phyloP scores from a whole-genome alignment of 2,329 filamentous ascomycete genomes.

The Penicillium vulpinum region DNA sequence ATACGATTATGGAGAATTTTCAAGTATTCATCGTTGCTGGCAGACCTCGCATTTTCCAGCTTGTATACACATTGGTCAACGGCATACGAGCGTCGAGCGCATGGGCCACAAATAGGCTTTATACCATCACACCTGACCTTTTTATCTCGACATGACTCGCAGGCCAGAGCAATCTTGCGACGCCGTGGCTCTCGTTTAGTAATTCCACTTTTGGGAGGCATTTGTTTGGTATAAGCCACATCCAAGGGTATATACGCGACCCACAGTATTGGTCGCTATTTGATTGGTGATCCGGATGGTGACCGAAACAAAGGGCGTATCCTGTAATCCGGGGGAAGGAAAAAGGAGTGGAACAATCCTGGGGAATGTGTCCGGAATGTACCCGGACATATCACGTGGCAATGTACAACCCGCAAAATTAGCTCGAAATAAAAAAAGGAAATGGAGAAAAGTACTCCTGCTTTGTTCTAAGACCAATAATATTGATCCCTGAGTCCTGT shows the following conservation, averaged over 20 bases:
- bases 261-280: neutral
- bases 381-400: neutral
- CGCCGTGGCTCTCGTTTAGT: slow-evolving; percentile 20
- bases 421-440: neutral
- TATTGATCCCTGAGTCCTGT: neutral
- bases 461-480: neutral
- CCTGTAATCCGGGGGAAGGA: neutral
- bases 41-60: slow-evolving; percentile 38
- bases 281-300: slow-evolving; percentile 3
- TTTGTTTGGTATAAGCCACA: slow-evolving; percentile 1
- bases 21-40: slow-evolving; percentile 39
- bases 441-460: neutral
- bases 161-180: slow-evolving; percentile 42
- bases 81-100: slow-evolving; percentile 35
- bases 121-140: slow-evolving; percentile 47
- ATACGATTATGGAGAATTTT: slow-evolving; percentile 29
- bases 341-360: neutral
- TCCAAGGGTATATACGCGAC: neutral
- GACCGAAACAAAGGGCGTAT: neutral
- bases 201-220: slow-evolving; percentile 17
- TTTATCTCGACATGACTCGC: slow-evolving; percentile 45
- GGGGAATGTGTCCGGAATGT: neutral
- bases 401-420: neutral
- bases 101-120: slow-evolving; percentile 50
- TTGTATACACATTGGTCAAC: slow-evolving; percentile 44